Base-by-base conservation (phyloP, 2,329 filamentous ascomycete genomes). In the Chaetomium olivaceum region DNA sequence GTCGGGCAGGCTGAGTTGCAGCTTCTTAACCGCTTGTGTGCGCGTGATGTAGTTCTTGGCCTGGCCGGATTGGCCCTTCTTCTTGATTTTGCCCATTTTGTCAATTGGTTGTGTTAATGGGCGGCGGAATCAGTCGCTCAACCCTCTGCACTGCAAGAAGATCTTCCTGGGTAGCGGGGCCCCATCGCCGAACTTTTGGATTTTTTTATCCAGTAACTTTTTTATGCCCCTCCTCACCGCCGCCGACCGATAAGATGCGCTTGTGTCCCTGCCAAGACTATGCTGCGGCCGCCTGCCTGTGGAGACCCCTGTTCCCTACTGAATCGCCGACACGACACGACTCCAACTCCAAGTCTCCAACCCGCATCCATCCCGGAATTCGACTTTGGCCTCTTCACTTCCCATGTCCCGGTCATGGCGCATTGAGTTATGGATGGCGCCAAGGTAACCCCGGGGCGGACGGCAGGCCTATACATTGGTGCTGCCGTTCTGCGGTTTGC, bases 1-100 rank as follows among this genome's bases (percentile, higher is more conserved):
- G 81, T 99, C 95, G 72, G 93, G 93, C 64, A 99, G 87, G 75
- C 91, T 97, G 80, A 99, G 91, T 81, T 99, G 95, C 69, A 99
- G 89, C 83, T 98, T 99, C 79, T 93, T 92, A 74, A 99, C 92
- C 55, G 95, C 95, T 82, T 97, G 93, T 51, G 94, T 97, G 78
- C 95, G 87, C 65, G 95, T 99, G 74, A 99, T 93, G 83, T 94
- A 99, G 86, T 99, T 99, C 82, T 95, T 97, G 82, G 93, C 93
- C 79, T 92, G 90, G 78, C 95, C 95, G 77, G 93, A 85, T 78
- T 91, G 88, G 76, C 93, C 93, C 83, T 94, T 97, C 85, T 92
- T 96, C 88, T 95, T 96, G 74, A 93, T 89, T 74, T 88, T 89
- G 63, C 82, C 87, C 92, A 96, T 86, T 72, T 69, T 77, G 39